A percentile compares a stretch with the other conserved stretches of the same genome.
These are phyloP conservation scores for Entomortierella lignicola DNA, from an alignment of 192 early-diverging fungal species.

Conservation along the genomic window DNA sequence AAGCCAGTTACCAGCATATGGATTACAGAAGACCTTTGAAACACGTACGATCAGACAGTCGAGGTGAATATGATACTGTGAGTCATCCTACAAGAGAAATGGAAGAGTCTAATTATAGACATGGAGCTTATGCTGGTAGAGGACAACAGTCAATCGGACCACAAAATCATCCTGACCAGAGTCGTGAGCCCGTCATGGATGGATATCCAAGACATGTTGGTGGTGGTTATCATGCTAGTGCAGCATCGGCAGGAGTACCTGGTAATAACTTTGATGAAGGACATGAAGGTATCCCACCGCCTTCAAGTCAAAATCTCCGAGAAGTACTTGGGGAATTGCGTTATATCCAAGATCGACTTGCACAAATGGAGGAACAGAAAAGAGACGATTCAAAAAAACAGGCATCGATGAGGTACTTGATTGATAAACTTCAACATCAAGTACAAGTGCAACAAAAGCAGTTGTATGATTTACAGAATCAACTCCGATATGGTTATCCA, in stretches of 20 bases:
- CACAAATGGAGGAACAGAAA: slow-evolving; percentile 31
- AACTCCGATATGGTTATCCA: slow-evolving; percentile 29
- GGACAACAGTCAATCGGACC: slow-evolving; percentile 6
- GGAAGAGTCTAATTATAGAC: background rate
- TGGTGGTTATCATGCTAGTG: background rate
- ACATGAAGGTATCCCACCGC: background rate
- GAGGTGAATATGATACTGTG: slow-evolving; percentile 6
- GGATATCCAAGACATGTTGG: background rate
- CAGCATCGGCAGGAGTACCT: too few species aligned
- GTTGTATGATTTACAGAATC: slow-evolving; percentile 34
- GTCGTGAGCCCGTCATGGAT: background rate
- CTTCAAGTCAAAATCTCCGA: slow-evolving; percentile 22
- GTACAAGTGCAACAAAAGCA: slow-evolving; percentile 43
- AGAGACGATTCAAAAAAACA: slow-evolving; percentile 30
- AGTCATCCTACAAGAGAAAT: background rate
- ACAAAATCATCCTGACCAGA: slow-evolving; percentile 1
- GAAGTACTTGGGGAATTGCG: slow-evolving; percentile 33
- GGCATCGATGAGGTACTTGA: slow-evolving; percentile 12
- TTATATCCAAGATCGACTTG: slow-evolving; percentile 28
- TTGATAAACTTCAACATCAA: slow-evolving; percentile 42
- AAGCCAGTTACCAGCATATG: background rate
- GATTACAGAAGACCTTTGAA: slow-evolving; percentile 37
- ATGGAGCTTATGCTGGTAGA: background rate
- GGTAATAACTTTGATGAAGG: background rate
- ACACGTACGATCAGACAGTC: slow-evolving; percentile 40